A percentile compares a stretch with the other conserved stretches of the same genome.
Evolutionary conservation across 73 alveolate species (phyloP).

Genomic region (Uronychia setigera): DNA sequence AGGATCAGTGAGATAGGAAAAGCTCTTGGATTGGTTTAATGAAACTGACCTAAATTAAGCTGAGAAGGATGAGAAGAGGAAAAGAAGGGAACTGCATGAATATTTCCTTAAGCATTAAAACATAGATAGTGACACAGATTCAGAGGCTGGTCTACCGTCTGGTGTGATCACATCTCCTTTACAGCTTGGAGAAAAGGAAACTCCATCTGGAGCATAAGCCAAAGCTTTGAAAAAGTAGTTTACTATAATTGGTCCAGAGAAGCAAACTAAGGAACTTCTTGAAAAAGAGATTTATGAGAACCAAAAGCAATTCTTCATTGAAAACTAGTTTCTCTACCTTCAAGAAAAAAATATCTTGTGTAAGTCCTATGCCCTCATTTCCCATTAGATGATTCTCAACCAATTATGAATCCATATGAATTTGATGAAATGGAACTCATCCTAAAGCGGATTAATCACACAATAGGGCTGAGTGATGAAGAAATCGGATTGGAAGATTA

Average conservation of each 20-base stretch:
- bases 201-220: no score
- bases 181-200: no score
- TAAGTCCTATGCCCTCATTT: no score
- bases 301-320: neutral
- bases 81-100: neutral
- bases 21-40: neutral
- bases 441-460: neutral
- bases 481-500: neutral
- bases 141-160: neutral
- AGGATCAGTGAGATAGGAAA: neutral
- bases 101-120: neutral
- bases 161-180: no score
- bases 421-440: neutral
- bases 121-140: neutral
- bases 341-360: no score
- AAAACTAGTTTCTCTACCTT: neutral
- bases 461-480: neutral
- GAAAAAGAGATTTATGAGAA: neutral
- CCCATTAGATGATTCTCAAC: neutral
- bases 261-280: neutral
- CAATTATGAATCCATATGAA: neutral
- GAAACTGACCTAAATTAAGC: neutral
- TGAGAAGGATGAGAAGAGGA: neutral
- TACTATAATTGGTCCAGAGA: conserved; percentile 2
- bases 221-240: no score